Conservation (phyloP, 805 yeast genomes). For the Wickerhamomyces strasburgensis region DNA sequence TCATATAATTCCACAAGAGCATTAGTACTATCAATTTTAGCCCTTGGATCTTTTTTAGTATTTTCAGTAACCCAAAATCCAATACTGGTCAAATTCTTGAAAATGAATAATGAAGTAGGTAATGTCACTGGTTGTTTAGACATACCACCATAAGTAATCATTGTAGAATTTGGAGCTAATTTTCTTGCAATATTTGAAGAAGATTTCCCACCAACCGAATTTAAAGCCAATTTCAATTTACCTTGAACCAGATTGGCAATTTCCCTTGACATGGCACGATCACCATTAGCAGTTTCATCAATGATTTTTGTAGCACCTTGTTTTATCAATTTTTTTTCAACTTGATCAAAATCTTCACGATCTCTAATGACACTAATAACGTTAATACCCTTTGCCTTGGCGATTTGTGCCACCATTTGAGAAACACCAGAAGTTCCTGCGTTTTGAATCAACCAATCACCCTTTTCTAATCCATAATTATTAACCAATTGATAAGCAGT, state of each 20-base stretch:
- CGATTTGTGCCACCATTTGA: constrained; percentile 84
- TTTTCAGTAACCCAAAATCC: constrained; percentile 93
- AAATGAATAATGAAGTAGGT: constrained; percentile 85
- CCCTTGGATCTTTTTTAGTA: constrained; percentile 52
- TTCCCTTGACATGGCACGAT: constrained; percentile 58
- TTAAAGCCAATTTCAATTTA: constrained; percentile 71
- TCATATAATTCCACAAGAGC: constrained; percentile 55
- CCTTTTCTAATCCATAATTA: constrained; percentile 42
- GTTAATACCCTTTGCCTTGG: constrained; percentile 68
- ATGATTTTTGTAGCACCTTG: constrained; percentile 85
- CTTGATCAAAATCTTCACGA: constrained; percentile 68
- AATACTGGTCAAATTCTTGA: constrained; percentile 76
- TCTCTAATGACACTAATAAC: constrained; percentile 87
- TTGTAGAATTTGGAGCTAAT: constrained; percentile 63
- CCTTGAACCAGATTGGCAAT: constrained; percentile 49
- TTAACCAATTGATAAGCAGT: constrained; percentile 89
- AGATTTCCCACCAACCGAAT: constrained; percentile 91
- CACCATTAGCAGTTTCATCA: constrained; percentile 78
- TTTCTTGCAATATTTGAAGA: constrained; percentile 81
- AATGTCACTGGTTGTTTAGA: constrained; percentile 90
- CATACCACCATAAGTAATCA: constrained; percentile 97
- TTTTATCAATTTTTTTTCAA: constrained; percentile 45
- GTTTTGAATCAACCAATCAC: constrained; percentile 90
- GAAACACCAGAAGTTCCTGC: constrained; percentile 98
- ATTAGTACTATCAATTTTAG: constrained; percentile 50